phyloP scores from a whole-genome alignment of 2,329 filamentous ascomycete species.

The Colletotrichum tabaci region DNA sequence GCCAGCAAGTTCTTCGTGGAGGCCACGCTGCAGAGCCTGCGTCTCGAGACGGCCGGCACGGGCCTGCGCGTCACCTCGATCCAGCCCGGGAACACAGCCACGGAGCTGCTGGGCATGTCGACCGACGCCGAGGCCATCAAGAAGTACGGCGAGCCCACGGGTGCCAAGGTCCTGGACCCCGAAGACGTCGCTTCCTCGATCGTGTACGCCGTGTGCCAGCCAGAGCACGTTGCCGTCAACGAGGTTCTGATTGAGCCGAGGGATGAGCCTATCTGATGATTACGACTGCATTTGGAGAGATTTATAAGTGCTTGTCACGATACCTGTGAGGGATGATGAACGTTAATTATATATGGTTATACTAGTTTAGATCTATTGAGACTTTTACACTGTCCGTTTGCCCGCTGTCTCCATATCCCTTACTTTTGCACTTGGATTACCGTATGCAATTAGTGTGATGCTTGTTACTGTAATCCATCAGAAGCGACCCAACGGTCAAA shows the following conservation, averaged over 20 bases:
- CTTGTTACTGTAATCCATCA: neutral
- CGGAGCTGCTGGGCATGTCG: constrained; percentile 81
- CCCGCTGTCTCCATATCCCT: neutral
- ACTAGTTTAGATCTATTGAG: neutral
- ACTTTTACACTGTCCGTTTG: no score
- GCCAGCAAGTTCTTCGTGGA: constrained; percentile 90
- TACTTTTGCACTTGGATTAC: neutral
- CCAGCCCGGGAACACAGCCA: constrained; percentile 84
- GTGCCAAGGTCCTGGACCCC: constrained; percentile 81
- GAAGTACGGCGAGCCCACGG: constrained; percentile 83
- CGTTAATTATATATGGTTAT: neutral
- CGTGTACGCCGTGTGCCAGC: constrained; percentile 81
- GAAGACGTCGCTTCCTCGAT: constrained; percentile 82
- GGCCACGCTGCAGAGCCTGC: constrained; percentile 81
- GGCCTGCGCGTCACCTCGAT: constrained; percentile 81
- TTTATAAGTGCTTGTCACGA: neutral
- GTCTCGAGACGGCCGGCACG: constrained; percentile 81
- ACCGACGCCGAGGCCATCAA: constrained; percentile 83
- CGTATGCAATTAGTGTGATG: neutral
- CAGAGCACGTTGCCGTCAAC: constrained; percentile 83
- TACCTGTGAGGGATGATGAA: neutral
- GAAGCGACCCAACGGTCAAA: no score
- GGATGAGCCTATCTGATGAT: constrained; percentile 77
- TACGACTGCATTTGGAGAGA: constrained; percentile 8
- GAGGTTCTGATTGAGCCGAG: constrained; percentile 85